Evolutionary conservation across 345 rosid species (phyloP), one percentile per base, ranked within the genome.

Genomic region (Cardamine occulta): DNA sequence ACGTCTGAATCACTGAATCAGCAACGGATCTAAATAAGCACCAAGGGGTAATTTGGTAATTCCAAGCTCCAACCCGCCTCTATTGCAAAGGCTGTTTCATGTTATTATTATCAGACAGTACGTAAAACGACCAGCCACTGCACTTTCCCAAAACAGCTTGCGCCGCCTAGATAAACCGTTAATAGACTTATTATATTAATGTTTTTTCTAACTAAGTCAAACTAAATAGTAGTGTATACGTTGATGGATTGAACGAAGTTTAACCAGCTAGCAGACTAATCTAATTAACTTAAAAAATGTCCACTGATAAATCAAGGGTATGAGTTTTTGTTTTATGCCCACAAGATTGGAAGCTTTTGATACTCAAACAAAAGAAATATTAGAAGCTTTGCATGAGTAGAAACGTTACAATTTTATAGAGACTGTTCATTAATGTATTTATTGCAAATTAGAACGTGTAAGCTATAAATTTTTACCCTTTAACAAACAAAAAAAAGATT

Each of bases 101-200:
- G 19, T 37, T 61, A 61, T 39, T 1, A 21, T 26, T 39, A 18
- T 1, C 7, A 21, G 23, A 21, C 23, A 21, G 8, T 14, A 31
- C 5, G 19, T 7, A 49, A 66, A 66, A 66, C 59, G 29, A 64
- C 55, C 23, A 44, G 68, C 55, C 68, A 19, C 18, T 52, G 15
- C 32, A 66, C 21, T 66, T 51, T 66, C 48, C 18, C 61, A 51
- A 67, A 67, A 52, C 72, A 67, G 72, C 15, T 35, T 8, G 60
- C 60, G 60, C 72, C 48, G 34, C 72, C n/a, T 47, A 47, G 21
- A 47, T 19, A 47, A 34, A 39, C 42, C 14, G 14, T 39, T 39
- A 39, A 39, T 10, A 11, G 42, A 39, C 40, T 37, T 37, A 37
- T 12, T n/a, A 62, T 40, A 42, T 1, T 63, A 24, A 2, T 62